These are phyloP conservation scores for Exophiala oligosperma DNA, from an alignment of 2,329 filamentous ascomycete species.

Conservation along the genomic window DNA sequence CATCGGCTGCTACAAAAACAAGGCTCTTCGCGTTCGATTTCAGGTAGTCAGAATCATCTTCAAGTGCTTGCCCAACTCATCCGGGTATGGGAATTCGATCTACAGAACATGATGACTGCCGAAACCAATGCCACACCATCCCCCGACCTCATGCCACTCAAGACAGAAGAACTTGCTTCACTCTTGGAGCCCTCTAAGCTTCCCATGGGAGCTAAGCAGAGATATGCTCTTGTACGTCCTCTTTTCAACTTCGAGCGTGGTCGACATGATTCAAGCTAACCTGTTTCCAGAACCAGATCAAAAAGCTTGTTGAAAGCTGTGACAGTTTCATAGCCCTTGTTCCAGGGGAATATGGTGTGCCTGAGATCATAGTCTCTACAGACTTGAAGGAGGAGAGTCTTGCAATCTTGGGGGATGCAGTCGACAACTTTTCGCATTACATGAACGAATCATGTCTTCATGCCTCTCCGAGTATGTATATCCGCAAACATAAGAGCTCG, in stretches of 20 bases:
- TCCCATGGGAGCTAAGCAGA: constrained; percentile 13
- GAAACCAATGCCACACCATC: not conserved
- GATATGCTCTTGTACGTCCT: constrained; percentile 12
- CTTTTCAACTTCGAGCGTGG: not conserved
- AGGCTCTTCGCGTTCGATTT: not conserved
- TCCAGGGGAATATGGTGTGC: constrained; percentile 11
- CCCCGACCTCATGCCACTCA: not conserved
- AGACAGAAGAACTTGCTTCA: not conserved
- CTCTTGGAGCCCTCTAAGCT: not conserved
- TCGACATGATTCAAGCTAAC: not conserved
- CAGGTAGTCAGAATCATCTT: not conserved
- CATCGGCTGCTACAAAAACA: not conserved
- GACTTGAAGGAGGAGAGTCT: constrained; percentile 15
- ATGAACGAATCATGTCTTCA: constrained; percentile 3
- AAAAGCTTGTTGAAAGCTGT: constrained; percentile 21
- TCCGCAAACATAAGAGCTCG: not conserved
- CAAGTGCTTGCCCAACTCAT: not conserved
- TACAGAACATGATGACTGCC: too few relatives aligned
- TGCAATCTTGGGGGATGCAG: constrained; percentile 18
- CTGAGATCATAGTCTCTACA: constrained; percentile 16
- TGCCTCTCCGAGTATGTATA: constrained; percentile 2
- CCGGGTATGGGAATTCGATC: too few relatives aligned
- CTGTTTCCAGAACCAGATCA: constrained; percentile 18
- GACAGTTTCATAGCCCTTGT: constrained; percentile 22
- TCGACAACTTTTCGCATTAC: constrained; percentile 13